Conservation (phyloP, 108 stramenopile genomes). For the Pseudonitzschia delicatissima region DNA sequence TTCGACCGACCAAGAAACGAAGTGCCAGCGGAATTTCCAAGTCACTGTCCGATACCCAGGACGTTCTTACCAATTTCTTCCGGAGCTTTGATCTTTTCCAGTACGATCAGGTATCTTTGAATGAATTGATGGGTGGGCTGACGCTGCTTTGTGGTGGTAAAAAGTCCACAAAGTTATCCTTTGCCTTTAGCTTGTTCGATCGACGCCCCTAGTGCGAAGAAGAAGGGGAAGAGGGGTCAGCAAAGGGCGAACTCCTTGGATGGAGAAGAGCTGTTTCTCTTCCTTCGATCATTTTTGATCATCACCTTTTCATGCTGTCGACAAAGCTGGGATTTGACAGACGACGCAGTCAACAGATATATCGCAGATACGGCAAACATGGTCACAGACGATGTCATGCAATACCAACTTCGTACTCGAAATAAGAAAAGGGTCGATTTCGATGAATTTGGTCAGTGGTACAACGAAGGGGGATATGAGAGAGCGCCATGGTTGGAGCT, state of each 20-base stretch:
- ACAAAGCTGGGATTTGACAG: slow-evolving; percentile 75
- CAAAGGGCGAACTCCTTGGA: slow-evolving; percentile 32
- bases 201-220: slow-evolving; percentile 22
- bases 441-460: slow-evolving; percentile 93
- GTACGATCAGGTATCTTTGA: slow-evolving; percentile 62
- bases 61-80: slow-evolving; percentile 74
- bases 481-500: slow-evolving; percentile 94
- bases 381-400: slow-evolving; percentile 82
- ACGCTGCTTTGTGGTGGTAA: slow-evolving; percentile 82
- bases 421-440: slow-evolving; percentile 75
- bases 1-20: slow-evolving; percentile 29
- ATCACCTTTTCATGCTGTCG: slow-evolving; percentile 88
- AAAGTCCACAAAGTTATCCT: slow-evolving; percentile 83
- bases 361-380: slow-evolving; percentile 77
- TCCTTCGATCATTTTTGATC: slow-evolving; percentile 80
- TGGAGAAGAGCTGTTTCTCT: slow-evolving; percentile 66
- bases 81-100: slow-evolving; percentile 78
- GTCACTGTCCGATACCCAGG: slow-evolving; percentile 28
- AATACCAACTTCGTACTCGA: slow-evolving; percentile 65
- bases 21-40: slow-evolving; percentile 31
- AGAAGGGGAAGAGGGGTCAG: slow-evolving; percentile 38
- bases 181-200: slow-evolving; percentile 83
- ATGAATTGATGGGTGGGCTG: slow-evolving; percentile 87
- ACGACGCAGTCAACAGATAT: slow-evolving; percentile 62
- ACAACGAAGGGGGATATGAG: slow-evolving; percentile 93